These are phyloP conservation scores for Hypseocharis bilobata DNA, from an alignment of 441 rosid species.

Conservation along the genomic window DNA sequence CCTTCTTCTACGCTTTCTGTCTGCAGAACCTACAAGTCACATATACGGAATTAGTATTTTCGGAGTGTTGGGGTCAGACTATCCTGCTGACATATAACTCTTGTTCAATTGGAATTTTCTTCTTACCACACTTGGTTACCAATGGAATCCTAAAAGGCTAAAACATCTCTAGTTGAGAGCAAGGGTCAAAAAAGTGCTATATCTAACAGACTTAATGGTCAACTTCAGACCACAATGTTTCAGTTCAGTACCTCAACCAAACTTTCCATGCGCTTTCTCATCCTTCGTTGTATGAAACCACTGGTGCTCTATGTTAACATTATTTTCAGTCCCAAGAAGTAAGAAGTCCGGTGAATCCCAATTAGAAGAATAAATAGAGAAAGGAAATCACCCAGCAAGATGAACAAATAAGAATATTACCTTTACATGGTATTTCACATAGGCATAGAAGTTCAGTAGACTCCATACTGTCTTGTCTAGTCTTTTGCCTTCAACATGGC, in stretches of 20 bases:
- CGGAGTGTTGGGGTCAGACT: background rate
- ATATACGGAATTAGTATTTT: constrained; percentile 14
- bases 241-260: constrained; percentile 57
- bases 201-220: background rate
- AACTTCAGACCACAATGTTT: constrained; percentile 5
- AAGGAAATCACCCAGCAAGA: too few relatives aligned
- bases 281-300: constrained; percentile 72
- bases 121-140: constrained; percentile 8
- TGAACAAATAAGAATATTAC: too few relatives aligned
- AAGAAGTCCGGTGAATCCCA: constrained; percentile 4
- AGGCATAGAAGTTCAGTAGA: constrained; percentile 64
- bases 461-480: constrained; percentile 74
- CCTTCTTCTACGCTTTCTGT: constrained; percentile 32
- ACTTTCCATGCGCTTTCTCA: constrained; percentile 59
- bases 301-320: constrained; percentile 48
- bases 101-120: background rate
- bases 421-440: constrained; percentile 70
- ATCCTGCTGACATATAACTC: background rate
- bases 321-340: constrained; percentile 18
- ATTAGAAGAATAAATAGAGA: too few relatives aligned
- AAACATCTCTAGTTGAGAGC: background rate
- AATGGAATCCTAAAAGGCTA: constrained; percentile 4
- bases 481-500: constrained; percentile 51
- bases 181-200: background rate
- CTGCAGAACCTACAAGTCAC: constrained; percentile 47